Percentiles rank a stretch among this genome's conserved stretches.
Evolutionary conservation across 495 filamentous ascomycete species (phyloP).

Genomic region (Neurospora sp.): DNA sequence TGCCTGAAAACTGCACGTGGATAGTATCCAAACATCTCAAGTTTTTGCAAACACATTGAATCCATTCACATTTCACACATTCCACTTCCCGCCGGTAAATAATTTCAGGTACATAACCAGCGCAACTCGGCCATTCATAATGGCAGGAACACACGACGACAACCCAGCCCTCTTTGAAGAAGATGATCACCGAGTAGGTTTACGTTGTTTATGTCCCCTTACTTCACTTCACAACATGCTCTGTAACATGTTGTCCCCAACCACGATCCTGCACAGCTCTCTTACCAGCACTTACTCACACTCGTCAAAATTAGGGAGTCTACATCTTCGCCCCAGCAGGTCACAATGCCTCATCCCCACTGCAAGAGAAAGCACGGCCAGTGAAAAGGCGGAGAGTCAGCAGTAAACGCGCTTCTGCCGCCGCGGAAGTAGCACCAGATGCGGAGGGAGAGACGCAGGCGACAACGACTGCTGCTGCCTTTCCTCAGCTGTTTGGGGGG

Average conservation of each 20-base stretch:
- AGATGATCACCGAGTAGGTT: constrained; percentile 25
- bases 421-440: not conserved
- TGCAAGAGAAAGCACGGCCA: constrained; percentile 33
- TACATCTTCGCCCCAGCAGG: constrained; percentile 55
- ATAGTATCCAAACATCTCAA: not conserved
- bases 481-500: constrained; percentile 55
- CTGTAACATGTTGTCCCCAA: not conserved
- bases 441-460: not conserved
- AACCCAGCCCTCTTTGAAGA: constrained; percentile 11
- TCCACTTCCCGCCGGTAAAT: not conserved
- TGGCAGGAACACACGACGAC: constrained; percentile 9
- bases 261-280: not conserved
- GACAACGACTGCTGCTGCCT: constrained; percentile 21
- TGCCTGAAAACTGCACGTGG: not conserved
- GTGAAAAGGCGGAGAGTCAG: constrained; percentile 53
- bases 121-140: not conserved
- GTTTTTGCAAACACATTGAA: not conserved
- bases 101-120: not conserved
- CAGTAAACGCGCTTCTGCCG: not conserved
- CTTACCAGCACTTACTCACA: not conserved
- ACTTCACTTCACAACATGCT: not conserved
- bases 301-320: constrained; percentile 40
- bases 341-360: constrained; percentile 17
- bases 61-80: not conserved
- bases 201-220: not conserved